Evolutionary conservation across 768 basidiomycete genomes (phyloP).

Genomic region (Albatrellus ellisii): DNA sequence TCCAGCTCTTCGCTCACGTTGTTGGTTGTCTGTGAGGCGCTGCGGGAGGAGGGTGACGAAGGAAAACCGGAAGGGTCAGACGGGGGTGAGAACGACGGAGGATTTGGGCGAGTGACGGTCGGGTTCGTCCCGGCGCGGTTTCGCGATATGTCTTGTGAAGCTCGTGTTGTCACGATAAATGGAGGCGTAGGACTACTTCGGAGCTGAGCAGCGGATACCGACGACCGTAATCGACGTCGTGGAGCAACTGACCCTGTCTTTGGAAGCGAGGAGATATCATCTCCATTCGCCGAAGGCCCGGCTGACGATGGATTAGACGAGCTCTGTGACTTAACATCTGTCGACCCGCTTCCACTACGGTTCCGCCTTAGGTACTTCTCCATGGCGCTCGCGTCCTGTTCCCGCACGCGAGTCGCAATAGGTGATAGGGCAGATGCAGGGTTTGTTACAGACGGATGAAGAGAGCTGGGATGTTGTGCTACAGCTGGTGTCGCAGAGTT

Average conservation of each 20-base stretch:
- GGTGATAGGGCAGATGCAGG: constrained; percentile 51
- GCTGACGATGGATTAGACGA: constrained; percentile 34
- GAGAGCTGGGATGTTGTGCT: constrained; percentile 21
- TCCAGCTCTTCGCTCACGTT: constrained; percentile 31
- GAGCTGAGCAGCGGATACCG: constrained; percentile 67
- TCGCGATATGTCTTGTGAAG: constrained; percentile 29
- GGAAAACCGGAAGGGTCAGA: constrained; percentile 7
- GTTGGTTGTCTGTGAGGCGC: constrained; percentile 32
- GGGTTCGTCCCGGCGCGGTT: constrained; percentile 61
- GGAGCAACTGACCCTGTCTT: constrained; percentile 44
- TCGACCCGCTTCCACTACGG: constrained; percentile 71
- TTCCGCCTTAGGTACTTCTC: constrained; percentile 76
- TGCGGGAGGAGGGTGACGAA: constrained; percentile 31
- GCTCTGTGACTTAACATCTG: constrained; percentile 56
- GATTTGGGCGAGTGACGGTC: constrained; percentile 28
- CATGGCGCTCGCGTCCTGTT: constrained; percentile 78
- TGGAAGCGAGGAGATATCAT: constrained; percentile 37
- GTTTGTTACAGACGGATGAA: constrained; percentile 17
- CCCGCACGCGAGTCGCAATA: constrained; percentile 67
- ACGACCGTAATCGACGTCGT: constrained; percentile 49
- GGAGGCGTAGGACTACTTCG: constrained; percentile 24
- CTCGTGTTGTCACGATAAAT: constrained; percentile 9
- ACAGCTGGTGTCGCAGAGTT: constrained; percentile 19
- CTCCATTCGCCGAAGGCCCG: constrained; percentile 39
- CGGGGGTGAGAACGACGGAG: constrained; percentile 25